Evolutionary conservation across 2,329 filamentous ascomycete genomes (phyloP).

Genomic region (Monilinia vaccinii-corymbosi): DNA sequence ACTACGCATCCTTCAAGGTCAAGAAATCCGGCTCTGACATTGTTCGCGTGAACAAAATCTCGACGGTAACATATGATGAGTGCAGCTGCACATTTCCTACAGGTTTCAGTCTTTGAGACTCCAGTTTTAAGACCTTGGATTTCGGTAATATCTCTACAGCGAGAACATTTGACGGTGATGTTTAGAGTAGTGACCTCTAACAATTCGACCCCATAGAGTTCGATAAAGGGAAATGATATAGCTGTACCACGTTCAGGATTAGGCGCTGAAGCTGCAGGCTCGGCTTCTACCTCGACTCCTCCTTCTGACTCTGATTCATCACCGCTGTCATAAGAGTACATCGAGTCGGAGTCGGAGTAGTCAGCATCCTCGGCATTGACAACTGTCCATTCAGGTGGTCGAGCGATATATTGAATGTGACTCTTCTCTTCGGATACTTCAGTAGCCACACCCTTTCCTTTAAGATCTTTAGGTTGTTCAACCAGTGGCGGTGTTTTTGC

Average conservation of each 20-base stretch:
- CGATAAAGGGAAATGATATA: constrained; percentile 67
- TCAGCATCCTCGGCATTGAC: constrained; percentile 32
- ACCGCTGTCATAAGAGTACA: constrained; percentile 34
- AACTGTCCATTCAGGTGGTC: constrained; percentile 65
- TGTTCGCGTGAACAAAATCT: constrained; percentile 64
- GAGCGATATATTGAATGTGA: constrained; percentile 63
- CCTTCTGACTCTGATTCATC: constrained; percentile 29
- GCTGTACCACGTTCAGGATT: constrained; percentile 60
- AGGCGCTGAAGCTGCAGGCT: constrained; percentile 18
- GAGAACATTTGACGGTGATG: constrained; percentile 66
- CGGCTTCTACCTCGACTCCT: constrained; percentile 34
- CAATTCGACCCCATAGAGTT: constrained; percentile 69
- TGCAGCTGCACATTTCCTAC: constrained; percentile 48
- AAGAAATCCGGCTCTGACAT: constrained; percentile 67
- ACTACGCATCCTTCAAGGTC: constrained; percentile 68
- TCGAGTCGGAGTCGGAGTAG: constrained; percentile 39
- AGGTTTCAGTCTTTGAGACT: constrained; percentile 41
- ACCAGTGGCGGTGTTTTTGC: background rate
- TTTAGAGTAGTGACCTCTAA: constrained; percentile 59
- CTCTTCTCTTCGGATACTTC: constrained; percentile 38
- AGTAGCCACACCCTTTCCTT: constrained; percentile 19
- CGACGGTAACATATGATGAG: constrained; percentile 50
- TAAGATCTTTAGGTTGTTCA: background rate
- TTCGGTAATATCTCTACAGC: constrained; percentile 68
- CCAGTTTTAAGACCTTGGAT: constrained; percentile 55